Percentiles rank a stretch among this genome's conserved stretches.
These are phyloP conservation scores for Annulohypoxylon nitens DNA, from an alignment of 495 filamentous ascomycete species.

Conservation along the genomic window DNA sequence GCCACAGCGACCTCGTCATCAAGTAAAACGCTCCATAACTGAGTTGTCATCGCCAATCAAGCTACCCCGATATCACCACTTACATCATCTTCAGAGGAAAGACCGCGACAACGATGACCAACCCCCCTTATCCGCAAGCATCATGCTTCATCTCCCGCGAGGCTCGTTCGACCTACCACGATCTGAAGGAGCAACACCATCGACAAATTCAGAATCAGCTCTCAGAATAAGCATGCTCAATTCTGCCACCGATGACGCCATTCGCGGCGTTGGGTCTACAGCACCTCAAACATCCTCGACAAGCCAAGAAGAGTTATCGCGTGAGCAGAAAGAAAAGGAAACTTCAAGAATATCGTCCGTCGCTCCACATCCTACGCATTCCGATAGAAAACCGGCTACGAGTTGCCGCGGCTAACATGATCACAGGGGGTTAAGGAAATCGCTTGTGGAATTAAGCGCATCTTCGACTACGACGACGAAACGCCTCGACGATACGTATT, in stretches of 20 bases:
- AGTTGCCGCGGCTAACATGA: constrained; percentile 31
- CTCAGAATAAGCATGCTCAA: constrained; percentile 57
- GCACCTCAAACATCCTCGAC: constrained; percentile 33
- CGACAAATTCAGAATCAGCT: constrained; percentile 57
- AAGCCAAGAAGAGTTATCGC: constrained; percentile 53
- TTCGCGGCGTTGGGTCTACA: constrained; percentile 2
- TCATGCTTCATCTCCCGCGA: constrained; percentile 46
- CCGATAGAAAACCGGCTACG: not conserved
- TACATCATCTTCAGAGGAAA: constrained; percentile 58
- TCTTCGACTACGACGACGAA: constrained; percentile 71
- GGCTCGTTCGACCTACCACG: constrained; percentile 56
- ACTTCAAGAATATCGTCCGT: constrained; percentile 59
- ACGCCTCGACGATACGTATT: constrained; percentile 88
- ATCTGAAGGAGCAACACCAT: constrained; percentile 60
- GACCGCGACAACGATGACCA: constrained; percentile 56
- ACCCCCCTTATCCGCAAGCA: constrained; percentile 48
- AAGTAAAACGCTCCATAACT: constrained; percentile 63
- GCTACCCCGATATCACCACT: constrained; percentile 58
- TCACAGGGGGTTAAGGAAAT: constrained; percentile 58
- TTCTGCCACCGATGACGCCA: constrained; percentile 50
- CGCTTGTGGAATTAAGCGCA: constrained; percentile 58
- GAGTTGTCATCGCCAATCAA: constrained; percentile 64
- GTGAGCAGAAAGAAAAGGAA: constrained; percentile 58
- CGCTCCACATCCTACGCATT: constrained; percentile 1
- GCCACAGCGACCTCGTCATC: constrained; percentile 60